Conservation (phyloP, 2,329 filamentous ascomycete genomes). For the Macrophomina tecta region DNA sequence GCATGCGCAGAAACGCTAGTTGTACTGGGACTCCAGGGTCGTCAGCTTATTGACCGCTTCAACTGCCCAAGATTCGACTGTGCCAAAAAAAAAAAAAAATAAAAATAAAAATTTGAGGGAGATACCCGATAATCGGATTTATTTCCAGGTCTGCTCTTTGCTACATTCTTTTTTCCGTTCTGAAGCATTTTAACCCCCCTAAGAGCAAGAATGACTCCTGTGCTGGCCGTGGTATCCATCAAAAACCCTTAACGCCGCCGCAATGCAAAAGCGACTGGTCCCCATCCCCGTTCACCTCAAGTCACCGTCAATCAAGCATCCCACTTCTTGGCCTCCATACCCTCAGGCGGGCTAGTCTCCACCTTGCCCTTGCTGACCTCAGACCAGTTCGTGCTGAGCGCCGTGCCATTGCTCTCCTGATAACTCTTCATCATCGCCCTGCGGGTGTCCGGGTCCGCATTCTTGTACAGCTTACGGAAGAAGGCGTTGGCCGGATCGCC, state of each 20-base stretch:
- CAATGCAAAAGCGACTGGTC: conserved; percentile 21
- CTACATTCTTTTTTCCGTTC: too few species aligned
- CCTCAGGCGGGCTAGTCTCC: conserved; percentile 75
- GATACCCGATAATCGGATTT: too few species aligned
- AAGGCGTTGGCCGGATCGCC: conserved; percentile 73
- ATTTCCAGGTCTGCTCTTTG: too few species aligned
- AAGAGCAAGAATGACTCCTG: neutral
- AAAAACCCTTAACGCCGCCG: conserved; percentile 19
- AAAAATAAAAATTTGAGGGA: too few species aligned
- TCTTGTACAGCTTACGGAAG: conserved; percentile 88
- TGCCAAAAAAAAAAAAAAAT: too few species aligned
- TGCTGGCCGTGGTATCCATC: neutral
- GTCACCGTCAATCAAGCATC: neutral
- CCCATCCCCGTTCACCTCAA: neutral
- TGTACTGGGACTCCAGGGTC: too few species aligned
- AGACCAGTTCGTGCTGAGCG: conserved; percentile 88
- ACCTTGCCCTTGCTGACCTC: conserved; percentile 78
- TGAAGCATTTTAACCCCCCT: too few species aligned
- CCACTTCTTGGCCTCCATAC: conserved; percentile 76
- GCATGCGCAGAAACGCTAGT: too few species aligned
- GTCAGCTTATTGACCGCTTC: too few species aligned
- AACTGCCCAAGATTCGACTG: too few species aligned
- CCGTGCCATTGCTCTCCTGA: conserved; percentile 89
- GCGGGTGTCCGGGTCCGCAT: conserved; percentile 76
- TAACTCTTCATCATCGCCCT: conserved; percentile 99